Evolutionary conservation across 2,329 filamentous ascomycete species (phyloP).

Genomic region (Mariannaea sp.): DNA sequence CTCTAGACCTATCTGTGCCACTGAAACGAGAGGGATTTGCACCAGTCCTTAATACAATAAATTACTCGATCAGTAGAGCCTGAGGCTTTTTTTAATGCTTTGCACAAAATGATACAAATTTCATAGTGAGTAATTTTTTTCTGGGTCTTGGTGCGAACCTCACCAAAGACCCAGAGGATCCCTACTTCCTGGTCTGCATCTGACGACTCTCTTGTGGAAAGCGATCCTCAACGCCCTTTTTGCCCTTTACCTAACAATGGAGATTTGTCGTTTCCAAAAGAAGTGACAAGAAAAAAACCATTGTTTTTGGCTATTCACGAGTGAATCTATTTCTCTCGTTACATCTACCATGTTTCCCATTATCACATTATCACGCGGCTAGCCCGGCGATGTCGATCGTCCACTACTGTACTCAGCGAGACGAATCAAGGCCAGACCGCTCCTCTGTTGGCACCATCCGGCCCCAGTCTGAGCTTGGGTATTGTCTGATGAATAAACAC

Average conservation of each 20-base stretch:
- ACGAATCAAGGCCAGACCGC: slow-evolving; percentile 14
- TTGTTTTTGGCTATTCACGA: neutral
- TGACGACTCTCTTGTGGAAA: too few species aligned
- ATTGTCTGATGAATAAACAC: neutral
- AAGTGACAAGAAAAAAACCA: neutral
- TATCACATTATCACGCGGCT: neutral
- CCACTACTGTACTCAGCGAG: slow-evolving; percentile 5
- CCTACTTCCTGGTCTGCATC: too few species aligned
- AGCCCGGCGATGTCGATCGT: slow-evolving; percentile 5
- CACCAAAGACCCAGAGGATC: too few species aligned
- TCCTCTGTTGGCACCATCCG: slow-evolving; percentile 6
- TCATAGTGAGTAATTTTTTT: neutral
- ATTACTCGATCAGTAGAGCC: slow-evolving; percentile 12
- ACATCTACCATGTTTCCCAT: neutral
- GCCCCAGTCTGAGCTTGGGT: neutral
- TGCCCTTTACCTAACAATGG: neutral
- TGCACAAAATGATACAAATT: neutral
- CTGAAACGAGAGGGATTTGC: slow-evolving; percentile 18
- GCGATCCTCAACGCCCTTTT: neutral
- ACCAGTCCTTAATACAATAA: slow-evolving; percentile 10
- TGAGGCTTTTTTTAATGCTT: slow-evolving; percentile 9
- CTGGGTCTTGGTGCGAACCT: too few species aligned
- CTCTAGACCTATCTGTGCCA: slow-evolving; percentile 3
- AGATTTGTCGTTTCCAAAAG: neutral
- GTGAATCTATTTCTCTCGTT: too few species aligned